phyloP scores from a whole-genome alignment of 257 asterid species.

The Solanum gandarillasii region DNA sequence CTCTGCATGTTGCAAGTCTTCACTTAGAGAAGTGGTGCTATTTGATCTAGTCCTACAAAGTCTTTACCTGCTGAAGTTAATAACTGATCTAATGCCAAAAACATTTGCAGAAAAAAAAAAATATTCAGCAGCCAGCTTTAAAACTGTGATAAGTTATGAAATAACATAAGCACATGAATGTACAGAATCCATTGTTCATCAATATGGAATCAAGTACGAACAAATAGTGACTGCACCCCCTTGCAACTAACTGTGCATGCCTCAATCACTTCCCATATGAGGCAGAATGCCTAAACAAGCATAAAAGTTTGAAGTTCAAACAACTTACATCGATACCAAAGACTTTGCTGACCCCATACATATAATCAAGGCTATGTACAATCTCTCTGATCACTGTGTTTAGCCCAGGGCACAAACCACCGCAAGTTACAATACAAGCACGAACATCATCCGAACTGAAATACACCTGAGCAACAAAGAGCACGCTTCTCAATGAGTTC shows the following conservation, averaged over 20 bases:
- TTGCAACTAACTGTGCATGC: background rate
- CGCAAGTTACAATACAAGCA: slow-evolving; percentile 74
- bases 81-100: background rate
- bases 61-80: background rate
- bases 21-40: background rate
- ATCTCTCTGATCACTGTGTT: slow-evolving; percentile 73
- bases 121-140: background rate
- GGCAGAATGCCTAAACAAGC: background rate
- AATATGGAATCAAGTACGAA: background rate
- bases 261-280: background rate
- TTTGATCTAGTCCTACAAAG: background rate
- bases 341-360: slow-evolving; percentile 52
- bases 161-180: background rate
- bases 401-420: slow-evolving; percentile 68
- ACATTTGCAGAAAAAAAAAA: background rate
- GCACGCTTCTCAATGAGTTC: background rate
- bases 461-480: slow-evolving; percentile 30
- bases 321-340: slow-evolving; percentile 51
- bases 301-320: background rate
- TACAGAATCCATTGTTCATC: background rate
- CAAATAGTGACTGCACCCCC: background rate
- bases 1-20: background rate
- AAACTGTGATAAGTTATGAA: background rate
- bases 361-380: slow-evolving; percentile 52
- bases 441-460: slow-evolving; percentile 47